phyloP scores from a whole-genome alignment of 208 protist genomes.

The Crithidia thermophila region DNA sequence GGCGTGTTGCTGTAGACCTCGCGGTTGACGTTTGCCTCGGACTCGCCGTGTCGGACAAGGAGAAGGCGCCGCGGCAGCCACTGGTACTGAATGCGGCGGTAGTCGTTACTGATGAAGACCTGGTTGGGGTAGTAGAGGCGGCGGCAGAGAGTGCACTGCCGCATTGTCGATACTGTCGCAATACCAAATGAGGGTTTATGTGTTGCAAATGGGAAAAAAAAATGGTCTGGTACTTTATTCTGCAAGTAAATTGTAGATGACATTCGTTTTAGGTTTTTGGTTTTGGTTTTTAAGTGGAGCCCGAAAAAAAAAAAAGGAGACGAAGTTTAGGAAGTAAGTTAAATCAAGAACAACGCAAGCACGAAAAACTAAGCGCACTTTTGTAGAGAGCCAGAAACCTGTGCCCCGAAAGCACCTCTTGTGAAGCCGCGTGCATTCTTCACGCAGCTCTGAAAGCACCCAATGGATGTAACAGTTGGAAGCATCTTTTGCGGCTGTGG shows the following conservation, averaged over 20 bases:
- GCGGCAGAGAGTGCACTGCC: conserved; percentile 8
- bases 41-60: conserved; percentile 88
- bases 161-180: conserved; percentile 6
- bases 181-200: conserved; percentile 1
- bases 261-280: too few relatives aligned
- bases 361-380: too few relatives aligned
- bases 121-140: conserved; percentile 41
- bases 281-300: not conserved
- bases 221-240: too few relatives aligned
- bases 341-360: too few relatives aligned
- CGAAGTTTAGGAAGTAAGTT: too few relatives aligned
- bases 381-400: too few relatives aligned
- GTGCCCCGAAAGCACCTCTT: too few relatives aligned
- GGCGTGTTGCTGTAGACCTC: conserved; percentile 81
- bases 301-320: not conserved
- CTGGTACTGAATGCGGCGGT: conserved; percentile 19
- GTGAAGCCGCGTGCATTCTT: too few relatives aligned
- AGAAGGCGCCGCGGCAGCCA: conserved; percentile 85
- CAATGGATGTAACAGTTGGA: too few relatives aligned
- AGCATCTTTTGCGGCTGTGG: too few relatives aligned
- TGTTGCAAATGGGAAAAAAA: conserved; percentile 17
- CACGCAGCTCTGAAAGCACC: too few relatives aligned
- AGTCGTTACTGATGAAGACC: conserved; percentile 24
- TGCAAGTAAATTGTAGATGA: too few relatives aligned
- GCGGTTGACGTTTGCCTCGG: conserved; percentile 79